Evolutionary conservation across 2,329 filamentous ascomycete species (phyloP), one percentile per base, ranked within the genome.

Genomic region (Colletotrichum somersetense): DNA sequence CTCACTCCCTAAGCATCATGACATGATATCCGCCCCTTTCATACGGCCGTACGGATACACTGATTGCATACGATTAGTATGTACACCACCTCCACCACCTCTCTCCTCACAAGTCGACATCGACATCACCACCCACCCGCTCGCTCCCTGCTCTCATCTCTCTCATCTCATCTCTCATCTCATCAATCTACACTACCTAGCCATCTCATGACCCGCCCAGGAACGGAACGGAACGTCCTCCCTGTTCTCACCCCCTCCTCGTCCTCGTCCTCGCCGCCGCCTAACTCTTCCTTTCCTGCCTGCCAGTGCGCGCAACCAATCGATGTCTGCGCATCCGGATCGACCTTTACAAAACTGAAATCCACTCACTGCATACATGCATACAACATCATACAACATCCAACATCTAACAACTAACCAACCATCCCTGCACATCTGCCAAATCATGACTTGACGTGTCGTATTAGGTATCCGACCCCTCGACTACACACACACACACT

Each of bases 21-120:
- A 30, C 4, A 30, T 30, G 20, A 38, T 58, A 26, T 23, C 44
- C 23, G 26, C 42, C 14, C 23, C 35, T 62, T 30, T 7, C 44
- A 46, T 62, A 62, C 59, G 59, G 59, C 59, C 59, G 59, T 62
- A n/a, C n/a, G n/a, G n/a, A n/a, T n/a, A 62, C 26, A 10, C 10
- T 42, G 10, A 38, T 11, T 14, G 10, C 38, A 40, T 30, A 30
- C 30, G 30, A 30, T 30, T 30, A 30, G 2, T 12, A 10, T 11
- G 7, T 38, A 38, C 35, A 38, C 35, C 10, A 38, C 35, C 35
- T 8, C 35, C 35, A 38, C 56, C 26, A 7, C 6, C 57, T 26
- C 40, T 62, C 42, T 10, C 58, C 20, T 42, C 55, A 12, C 11
- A 44, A 23, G 35, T 42, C 52, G 33, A 53, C 52, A 64, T 48